Base-by-base conservation (phyloP, 768 basidiomycete species). In the Russula sp. region DNA sequence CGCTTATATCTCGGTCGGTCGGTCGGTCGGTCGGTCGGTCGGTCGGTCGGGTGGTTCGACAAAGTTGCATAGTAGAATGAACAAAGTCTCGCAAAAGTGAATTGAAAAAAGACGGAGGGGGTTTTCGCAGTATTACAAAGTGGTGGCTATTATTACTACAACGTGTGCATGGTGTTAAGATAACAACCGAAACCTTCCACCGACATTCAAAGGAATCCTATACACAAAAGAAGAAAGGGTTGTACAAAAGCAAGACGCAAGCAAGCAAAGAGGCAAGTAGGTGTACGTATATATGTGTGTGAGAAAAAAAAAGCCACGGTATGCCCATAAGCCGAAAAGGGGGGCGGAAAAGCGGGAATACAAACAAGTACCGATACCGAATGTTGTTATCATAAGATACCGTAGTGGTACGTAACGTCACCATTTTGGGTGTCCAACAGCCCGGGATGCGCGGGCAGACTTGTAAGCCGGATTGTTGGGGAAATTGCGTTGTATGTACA, bases 401-500 rank as follows among this genome's bases (percentile, higher is more conserved):
- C 37, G 39, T 54, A 22, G 13, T 18, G 42, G 20, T 54, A 55
- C 34, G 34, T 20, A 37, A 51, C 14, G 6, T 48, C 2, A 10
- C 11, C 44, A 34, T 27, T 2, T 34, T 2, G 20, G 31, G 14
- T 18, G 11, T 9, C 35, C 20, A 31, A n/a, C 20, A 20, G 37
- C 59, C 62, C 62, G 62, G 39, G 13, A 47, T 63, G 31, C 37
- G n/a, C 62, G 62, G 61, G 52, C 20, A 20, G 8, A 31, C 14
- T 58, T 48, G 62, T 63, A 63, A 63, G 39, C 27, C 35, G 22
- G 49, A 3, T 10, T 47, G 7, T 5, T 6, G n/a, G 13, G 40
- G 40, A 22, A 31, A 27, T 20, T 45, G 31, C 42, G 34, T 35
- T 45, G n/a, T 60, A 22, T 50, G 16, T 37, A 27, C 39, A 45